Base-by-base conservation (phyloP, 441 rosid genomes). In the Erodium moschatum region DNA sequence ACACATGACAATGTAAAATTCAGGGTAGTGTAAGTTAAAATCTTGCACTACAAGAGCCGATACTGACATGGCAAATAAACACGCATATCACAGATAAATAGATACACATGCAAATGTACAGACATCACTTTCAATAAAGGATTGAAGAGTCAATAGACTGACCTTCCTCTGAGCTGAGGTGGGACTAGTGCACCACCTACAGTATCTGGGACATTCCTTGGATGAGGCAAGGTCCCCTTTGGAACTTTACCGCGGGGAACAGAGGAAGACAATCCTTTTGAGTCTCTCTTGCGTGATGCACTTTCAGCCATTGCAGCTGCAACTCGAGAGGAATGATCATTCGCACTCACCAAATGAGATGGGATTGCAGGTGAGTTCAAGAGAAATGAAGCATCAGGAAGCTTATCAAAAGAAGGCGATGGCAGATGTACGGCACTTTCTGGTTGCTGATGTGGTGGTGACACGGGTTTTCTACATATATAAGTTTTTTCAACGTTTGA, bases 131-230 rank as follows among this genome's bases (percentile, higher is more conserved):
- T 18, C 24, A 18, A 54, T 1, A 54, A 19, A 54, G 6, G 27
- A 19, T 56, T 16, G 0, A 16, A 54, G 20, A 19, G 15, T 58
- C 63, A 58, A 58, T 58, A 19, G 60, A 66, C 86, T 67, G 44
- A 90, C 98, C 96, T 90, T 77, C 98, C 98, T 27, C 76, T 76
- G 61, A 92, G 87, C 89, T 92, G 98, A 58, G 97, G 98, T 13
- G 98, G 98, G 61, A 90, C 81, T 58, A 92, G 83, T 74, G 79
- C 5, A 40, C 87, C 87, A 18, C 87, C 80, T 6, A 70, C 80
- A 20, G 96, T 90, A 8, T 88, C 96, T 2, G 87, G 88, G 71
- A 80, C 69, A 72, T 71, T 81, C 86, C 77, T 90, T 1, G 83
- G 63, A 72, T 79, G 85, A 24, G 78, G 81, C 73, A 88, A 68